Evolutionary conservation across 1,284 basidiomycete species (phyloP).

Genomic region (Microbotryomycetes sp.): DNA sequence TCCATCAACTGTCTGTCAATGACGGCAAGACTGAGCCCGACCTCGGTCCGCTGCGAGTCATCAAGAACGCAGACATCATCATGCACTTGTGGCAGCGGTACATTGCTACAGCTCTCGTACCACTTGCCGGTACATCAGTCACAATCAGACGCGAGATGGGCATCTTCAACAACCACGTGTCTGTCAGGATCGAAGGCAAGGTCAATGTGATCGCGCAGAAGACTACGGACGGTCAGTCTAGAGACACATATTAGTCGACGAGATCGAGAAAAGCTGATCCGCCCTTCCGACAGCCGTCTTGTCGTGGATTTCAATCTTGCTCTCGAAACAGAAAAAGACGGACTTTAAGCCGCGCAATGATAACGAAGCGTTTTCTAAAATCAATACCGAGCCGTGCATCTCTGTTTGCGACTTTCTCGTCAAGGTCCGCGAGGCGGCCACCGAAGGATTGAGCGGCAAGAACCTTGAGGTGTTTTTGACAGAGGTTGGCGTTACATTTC

Average conservation of each 20-base stretch:
- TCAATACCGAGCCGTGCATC: conserved; percentile 92
- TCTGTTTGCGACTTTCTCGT: conserved; percentile 79
- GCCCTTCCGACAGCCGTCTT: conserved; percentile 39
- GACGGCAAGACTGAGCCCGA: conserved; percentile 75
- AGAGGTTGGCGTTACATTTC: conserved; percentile 90
- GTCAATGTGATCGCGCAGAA: conserved; percentile 78
- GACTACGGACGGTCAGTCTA: conserved; percentile 64
- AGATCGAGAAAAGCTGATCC: background rate
- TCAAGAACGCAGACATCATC: conserved; percentile 76
- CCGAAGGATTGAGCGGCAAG: conserved; percentile 73
- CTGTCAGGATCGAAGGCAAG: conserved; percentile 78
- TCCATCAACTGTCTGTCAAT: conserved; percentile 59
- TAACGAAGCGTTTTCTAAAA: conserved; percentile 84
- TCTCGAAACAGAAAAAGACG: conserved; percentile 84
- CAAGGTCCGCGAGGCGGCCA: conserved; percentile 65
- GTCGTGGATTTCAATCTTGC: conserved; percentile 50
- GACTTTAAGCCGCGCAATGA: conserved; percentile 97
- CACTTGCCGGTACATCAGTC: conserved; percentile 75
- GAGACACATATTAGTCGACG: background rate
- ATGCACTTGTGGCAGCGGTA: conserved; percentile 98
- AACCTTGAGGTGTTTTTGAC: conserved; percentile 86
- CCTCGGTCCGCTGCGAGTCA: conserved; percentile 58
- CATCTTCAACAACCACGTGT: conserved; percentile 82
- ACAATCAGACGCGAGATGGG: conserved; percentile 88
- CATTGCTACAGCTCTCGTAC: conserved; percentile 80